phyloP scores from a whole-genome alignment of 1,284 basidiomycete genomes.

The Marasmius tenuissimus region DNA sequence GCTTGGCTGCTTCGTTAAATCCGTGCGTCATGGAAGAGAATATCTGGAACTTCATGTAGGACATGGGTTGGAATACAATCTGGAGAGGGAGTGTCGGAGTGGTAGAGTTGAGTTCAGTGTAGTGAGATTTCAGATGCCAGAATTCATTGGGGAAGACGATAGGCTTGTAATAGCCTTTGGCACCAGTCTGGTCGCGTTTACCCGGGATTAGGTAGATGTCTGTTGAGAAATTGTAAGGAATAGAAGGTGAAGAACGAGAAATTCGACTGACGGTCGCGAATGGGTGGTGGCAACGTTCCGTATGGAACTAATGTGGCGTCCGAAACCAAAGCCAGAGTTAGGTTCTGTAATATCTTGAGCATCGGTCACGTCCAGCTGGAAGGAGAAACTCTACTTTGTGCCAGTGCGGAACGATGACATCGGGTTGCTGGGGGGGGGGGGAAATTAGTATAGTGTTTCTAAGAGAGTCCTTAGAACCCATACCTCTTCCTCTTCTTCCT shows the following conservation, averaged over 20 bases:
- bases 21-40: constrained; percentile 80
- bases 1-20: constrained; percentile 80
- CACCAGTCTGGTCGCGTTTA: constrained; percentile 60
- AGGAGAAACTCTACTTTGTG: constrained; percentile 51
- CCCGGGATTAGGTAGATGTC: constrained; percentile 62
- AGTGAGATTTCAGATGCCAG: constrained; percentile 83
- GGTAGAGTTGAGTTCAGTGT: constrained; percentile 78
- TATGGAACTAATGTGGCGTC: constrained; percentile 60
- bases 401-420: constrained; percentile 82
- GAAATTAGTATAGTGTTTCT: background rate
- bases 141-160: constrained; percentile 95
- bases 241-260: constrained; percentile 1
- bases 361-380: background rate
- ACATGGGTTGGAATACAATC: constrained; percentile 83
- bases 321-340: constrained; percentile 87
- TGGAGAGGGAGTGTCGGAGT: constrained; percentile 75
- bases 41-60: constrained; percentile 83
- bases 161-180: constrained; percentile 76
- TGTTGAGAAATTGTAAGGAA: constrained; percentile 25
- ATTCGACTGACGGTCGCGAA: constrained; percentile 56
- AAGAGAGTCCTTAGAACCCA: constrained; percentile 28
- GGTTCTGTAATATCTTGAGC: constrained; percentile 50
- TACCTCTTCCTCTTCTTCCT: constrained; percentile 47
- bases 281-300: constrained; percentile 59
- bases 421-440: constrained; percentile 35